Conservation (phyloP, 2,329 filamentous ascomycete genomes). For the Colletotrichum eleusines region DNA sequence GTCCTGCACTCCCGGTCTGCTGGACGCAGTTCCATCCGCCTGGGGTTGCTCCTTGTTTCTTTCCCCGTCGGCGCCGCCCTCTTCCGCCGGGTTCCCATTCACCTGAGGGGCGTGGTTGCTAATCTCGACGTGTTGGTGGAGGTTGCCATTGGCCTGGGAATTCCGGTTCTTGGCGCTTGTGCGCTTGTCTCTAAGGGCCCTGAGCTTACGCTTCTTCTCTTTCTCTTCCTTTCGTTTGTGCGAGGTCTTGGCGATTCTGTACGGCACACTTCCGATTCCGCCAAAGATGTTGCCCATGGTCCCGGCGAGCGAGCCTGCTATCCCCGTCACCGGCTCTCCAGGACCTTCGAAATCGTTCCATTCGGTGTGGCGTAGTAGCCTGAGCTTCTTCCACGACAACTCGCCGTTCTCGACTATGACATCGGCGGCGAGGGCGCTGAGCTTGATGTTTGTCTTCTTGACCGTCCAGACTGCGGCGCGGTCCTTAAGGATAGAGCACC, state of each 20-base stretch:
- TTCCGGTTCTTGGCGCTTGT: slow-evolving; percentile 32
- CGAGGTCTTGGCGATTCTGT: slow-evolving; percentile 69
- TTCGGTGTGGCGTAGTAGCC: slow-evolving; percentile 74
- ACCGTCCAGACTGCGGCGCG: slow-evolving; percentile 75
- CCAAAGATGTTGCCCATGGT: slow-evolving; percentile 69
- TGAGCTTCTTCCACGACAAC: slow-evolving; percentile 72
- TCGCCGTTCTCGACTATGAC: slow-evolving; percentile 72
- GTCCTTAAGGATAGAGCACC: slow-evolving; percentile 74
- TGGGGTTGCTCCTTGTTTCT: slow-evolving; percentile 23
- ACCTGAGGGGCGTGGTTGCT: slow-evolving; percentile 24
- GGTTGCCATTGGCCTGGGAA: slow-evolving; percentile 22
- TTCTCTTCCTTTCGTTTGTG: slow-evolving; percentile 66
- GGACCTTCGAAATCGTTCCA: slow-evolving; percentile 85
- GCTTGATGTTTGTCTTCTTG: slow-evolving; percentile 68
- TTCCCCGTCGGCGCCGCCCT: slow-evolving; percentile 9
- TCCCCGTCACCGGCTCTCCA: slow-evolving; percentile 77
- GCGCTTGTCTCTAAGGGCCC: slow-evolving; percentile 46
- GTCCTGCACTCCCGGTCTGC: slow-evolving; percentile 21
- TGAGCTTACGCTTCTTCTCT: slow-evolving; percentile 61
- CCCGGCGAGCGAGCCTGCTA: slow-evolving; percentile 70
- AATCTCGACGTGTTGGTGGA: slow-evolving; percentile 40
- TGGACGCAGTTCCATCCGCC: slow-evolving; percentile 16
- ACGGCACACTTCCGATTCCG: slow-evolving; percentile 74
- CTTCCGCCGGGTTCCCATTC: background rate
- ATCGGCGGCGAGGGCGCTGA: slow-evolving; percentile 75